Evolutionary conservation across 2,329 filamentous ascomycete genomes (phyloP), one percentile per base, ranked within the genome.

Genomic region (Aspergillus caelatus): DNA sequence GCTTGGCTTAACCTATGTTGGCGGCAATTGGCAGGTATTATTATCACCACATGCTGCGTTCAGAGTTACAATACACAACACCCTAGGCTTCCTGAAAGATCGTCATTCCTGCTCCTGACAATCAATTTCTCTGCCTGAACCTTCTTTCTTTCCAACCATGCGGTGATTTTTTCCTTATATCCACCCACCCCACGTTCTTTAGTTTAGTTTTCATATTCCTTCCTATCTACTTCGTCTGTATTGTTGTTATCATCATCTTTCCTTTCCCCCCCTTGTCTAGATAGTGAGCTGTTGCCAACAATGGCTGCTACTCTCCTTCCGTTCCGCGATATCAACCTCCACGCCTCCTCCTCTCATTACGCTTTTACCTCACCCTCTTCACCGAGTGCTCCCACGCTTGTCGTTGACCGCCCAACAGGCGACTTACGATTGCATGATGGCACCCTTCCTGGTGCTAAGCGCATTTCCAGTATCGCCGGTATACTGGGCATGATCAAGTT

Each of bases 311-410:
- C 76, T 60, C 63, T 75, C 60, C 82, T 90, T 61, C 95, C 94
- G 26, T 99, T 94, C 81, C 88, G 94, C 76, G 95, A 99, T 83
- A 96, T 98, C 83, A 99, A 98, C 79, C 89, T 99, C 78, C 93
- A 96, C 80, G 91, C 93, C 69, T 93, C 94, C 58, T 85, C 92
- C 72, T 92, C 94, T 72, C 91, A 95, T 76, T 99, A 99, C 84
- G 92, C 93, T 72, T 99, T 99, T 80, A 94, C 92, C 45, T 99
- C 95, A 32, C 95, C 95, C 32, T 98, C 95, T 0, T 94, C 93
- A 4, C 93, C 94, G 65, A 89, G 94, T 79, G 91, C 94, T 32
- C 93, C 92, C 16, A 92, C 93, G 11, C 85, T 99, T 58, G 88
- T 97, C 16, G 87, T 99, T 68, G 95, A 98, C 74, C 88, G 95